These are phyloP conservation scores for Coniferiporia weirii DNA, from an alignment of 1,284 basidiomycete genomes.

Conservation along the genomic window DNA sequence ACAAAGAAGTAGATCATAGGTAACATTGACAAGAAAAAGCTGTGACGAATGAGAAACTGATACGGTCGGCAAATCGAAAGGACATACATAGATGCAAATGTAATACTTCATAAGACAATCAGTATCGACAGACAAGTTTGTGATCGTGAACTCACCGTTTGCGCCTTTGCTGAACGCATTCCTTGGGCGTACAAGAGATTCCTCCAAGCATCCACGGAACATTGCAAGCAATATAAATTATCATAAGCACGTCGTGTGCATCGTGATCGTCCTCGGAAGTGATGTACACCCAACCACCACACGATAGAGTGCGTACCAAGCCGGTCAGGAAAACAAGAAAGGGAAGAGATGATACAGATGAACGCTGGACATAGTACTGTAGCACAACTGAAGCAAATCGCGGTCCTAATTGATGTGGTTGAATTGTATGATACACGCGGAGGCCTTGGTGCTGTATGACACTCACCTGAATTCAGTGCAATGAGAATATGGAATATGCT, in stretches of 20 bases:
- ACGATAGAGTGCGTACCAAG: constrained; percentile 73
- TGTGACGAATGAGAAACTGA: constrained; percentile 25
- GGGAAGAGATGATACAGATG: constrained; percentile 41
- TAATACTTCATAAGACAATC: constrained; percentile 37
- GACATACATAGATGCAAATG: constrained; percentile 46
- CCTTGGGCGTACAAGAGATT: constrained; percentile 48
- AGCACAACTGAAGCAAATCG: constrained; percentile 75
- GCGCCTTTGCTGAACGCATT: constrained; percentile 35
- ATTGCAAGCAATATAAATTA: constrained; percentile 75
- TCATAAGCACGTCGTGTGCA: constrained; percentile 87
- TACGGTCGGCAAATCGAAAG: neutral
- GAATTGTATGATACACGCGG: constrained; percentile 26
- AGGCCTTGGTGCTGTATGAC: constrained; percentile 33
- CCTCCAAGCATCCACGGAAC: constrained; percentile 86
- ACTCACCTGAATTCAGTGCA: constrained; percentile 72
- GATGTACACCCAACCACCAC: constrained; percentile 92
- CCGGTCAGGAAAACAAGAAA: constrained; percentile 60
- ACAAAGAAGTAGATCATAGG: constrained; percentile 83
- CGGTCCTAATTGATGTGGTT: constrained; percentile 46
- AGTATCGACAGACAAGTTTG: neutral
- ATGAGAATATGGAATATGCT: constrained; percentile 90
- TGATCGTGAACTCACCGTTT: constrained; percentile 42
- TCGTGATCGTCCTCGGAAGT: constrained; percentile 80
- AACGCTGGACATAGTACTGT: constrained; percentile 61
- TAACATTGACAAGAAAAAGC: constrained; percentile 66